Evolutionary conservation across 345 rosid genomes (phyloP), one percentile per base, ranked within the genome.

Genomic region (Moricandia moricandioides): DNA sequence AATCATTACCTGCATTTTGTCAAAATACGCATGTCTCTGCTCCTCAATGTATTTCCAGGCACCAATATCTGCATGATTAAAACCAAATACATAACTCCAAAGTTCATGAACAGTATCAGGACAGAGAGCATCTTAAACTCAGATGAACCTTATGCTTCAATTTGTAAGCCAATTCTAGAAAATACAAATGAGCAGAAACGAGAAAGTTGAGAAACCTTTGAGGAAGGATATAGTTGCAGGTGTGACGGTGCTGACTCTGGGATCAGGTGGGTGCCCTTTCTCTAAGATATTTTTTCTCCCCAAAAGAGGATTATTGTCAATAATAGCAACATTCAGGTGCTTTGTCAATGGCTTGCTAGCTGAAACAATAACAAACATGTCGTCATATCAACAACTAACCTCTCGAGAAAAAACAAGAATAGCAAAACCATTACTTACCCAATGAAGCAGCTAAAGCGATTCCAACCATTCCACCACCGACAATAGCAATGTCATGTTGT

Each of bases 391-490:
- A 56, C 21, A 52, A 8, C 10, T 55, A 45, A 54, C 37, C 0
- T 7, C 0, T 7, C 62, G 30, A 60, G 0, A 52, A 8, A 9
- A 7, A 27, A 29, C 24, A 45, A 8, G 17, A 67, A 0, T 21
- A 33, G 37, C 34, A 58, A 21, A 21, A 58, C 31, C 62, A 60
- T 9, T 24, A 64, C 82, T 52, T 73, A 91, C 98, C 97, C 39
- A 94, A 78, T 9, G 98, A 91, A 86, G 93, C 91, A 71, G 98
- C 97, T 56, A 94, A 79, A 78, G 97, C 92, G 83, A 94, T 86
- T 77, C 98, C 97, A 76, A 94, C 99, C 97, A 94, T 89, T 81
- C 97, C 97, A 64, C 97, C 97, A 18, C 99, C 97, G 49, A 91
- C 93, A 68, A 93, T 86, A 65, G 97, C 97, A 83, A 92, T 78